Evolutionary conservation across 2,329 filamentous ascomycete species (phyloP), one percentile per base, ranked within the genome.

Genomic region (Fusarium buxicola): DNA sequence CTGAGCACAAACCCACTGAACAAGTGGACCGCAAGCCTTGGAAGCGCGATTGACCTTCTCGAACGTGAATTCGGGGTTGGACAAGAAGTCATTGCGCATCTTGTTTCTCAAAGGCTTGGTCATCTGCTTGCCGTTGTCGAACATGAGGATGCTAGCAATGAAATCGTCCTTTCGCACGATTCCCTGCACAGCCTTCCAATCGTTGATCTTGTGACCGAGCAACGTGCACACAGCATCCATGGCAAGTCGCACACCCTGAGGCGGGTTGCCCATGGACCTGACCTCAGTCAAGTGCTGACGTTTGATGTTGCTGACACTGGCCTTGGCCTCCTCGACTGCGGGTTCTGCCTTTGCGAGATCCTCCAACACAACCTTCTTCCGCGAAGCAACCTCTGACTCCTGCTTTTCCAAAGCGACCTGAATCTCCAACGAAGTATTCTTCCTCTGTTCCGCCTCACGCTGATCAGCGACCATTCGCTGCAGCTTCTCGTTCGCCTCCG

Each of bases 251-350:
- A 99, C 96, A 82, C 93, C 92, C 68, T 88, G 84, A 8, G 95
- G 95, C 7, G 95, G 95, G 71, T 92, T 96, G 66, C 89, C 88
- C 95, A 99, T 98, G 65, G 94, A 97, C 74, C 95, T 89, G 46
- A 99, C 94, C 87, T 99, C 95, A 11, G 94, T 97, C 65, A 99
- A 84, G 77, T 99, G 95, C 75, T 97, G 93, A 74, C 91, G 89
- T 82, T 98, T 99, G 82, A 99, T 99, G 82, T 96, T 97, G 81
- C 92, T 95, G 77, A 99, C 96, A 78, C 94, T 97, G 75, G 93
- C 92, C 80, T 95, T 92, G 44, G 95, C 95, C 77, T 96, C 93
- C 61, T 91, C 80, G 51, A 99, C 95, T 44, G 95, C 95, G 8
- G 95, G 95, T 74, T 98, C 94, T 12, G 95, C 95, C 73, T 88